Percentiles rank a stretch among this genome's conserved stretches.
These are phyloP conservation scores for Phytopythium mirpurense DNA, from an alignment of 352 stramenopile species.

Conservation along the genomic window DNA sequence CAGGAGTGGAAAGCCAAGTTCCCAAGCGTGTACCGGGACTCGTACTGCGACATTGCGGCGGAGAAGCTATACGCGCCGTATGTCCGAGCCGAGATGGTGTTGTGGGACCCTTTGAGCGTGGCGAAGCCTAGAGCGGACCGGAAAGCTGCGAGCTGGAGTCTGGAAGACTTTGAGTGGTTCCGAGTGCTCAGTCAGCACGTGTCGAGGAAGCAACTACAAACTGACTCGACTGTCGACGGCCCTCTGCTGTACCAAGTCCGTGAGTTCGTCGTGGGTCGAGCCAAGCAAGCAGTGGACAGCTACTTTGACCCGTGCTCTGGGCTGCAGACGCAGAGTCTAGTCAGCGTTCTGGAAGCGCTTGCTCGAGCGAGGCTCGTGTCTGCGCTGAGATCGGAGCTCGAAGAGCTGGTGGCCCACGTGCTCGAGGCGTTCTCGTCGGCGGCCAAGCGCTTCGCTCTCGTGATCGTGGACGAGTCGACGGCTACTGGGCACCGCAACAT, in stretches of 20 bases:
- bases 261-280: slow-evolving; percentile 45
- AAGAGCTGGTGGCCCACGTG: slow-evolving; percentile 20
- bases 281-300: slow-evolving; percentile 20
- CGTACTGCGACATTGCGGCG: slow-evolving; percentile 53
- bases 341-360: slow-evolving; percentile 49
- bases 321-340: slow-evolving; percentile 46
- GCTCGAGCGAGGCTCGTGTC: slow-evolving; percentile 18
- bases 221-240: slow-evolving; percentile 13
- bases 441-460: slow-evolving; percentile 35
- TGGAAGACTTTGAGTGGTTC: slow-evolving; percentile 54
- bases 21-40: slow-evolving; percentile 56
- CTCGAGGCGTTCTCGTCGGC: slow-evolving; percentile 24
- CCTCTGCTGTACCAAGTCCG: slow-evolving; percentile 38
- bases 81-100: slow-evolving; percentile 53
- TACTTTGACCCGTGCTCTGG: slow-evolving; percentile 63
- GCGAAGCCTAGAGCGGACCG: slow-evolving; percentile 8
- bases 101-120: slow-evolving; percentile 56
- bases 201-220: background rate
- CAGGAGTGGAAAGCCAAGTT: slow-evolving; percentile 72
- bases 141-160: slow-evolving; percentile 14
- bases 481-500: slow-evolving; percentile 5
- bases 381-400: slow-evolving; percentile 22
- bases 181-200: slow-evolving; percentile 34
- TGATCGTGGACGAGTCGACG: slow-evolving; percentile 27
- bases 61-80: slow-evolving; percentile 61